These are phyloP conservation scores for Cladosporium sp. DNA, from an alignment of 2,329 filamentous ascomycete species.

Conservation along the genomic window DNA sequence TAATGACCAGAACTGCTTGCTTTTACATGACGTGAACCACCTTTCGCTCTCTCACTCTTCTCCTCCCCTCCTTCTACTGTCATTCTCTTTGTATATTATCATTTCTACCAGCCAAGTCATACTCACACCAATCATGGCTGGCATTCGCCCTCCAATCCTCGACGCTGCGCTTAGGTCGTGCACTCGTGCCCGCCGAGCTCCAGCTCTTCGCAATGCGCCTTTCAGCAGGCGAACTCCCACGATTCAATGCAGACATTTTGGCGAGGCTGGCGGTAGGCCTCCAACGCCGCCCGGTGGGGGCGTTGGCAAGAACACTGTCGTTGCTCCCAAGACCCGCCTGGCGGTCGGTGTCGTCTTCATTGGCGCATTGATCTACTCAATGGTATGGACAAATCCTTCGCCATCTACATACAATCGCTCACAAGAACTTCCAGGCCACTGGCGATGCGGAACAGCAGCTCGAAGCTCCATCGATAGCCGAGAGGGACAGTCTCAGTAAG, in stretches of 20 bases:
- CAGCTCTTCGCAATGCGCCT: constrained; percentile 13
- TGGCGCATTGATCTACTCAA: constrained; percentile 54
- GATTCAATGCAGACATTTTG: constrained; percentile 23
- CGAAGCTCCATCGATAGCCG: constrained; percentile 70
- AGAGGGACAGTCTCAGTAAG: constrained; percentile 78
- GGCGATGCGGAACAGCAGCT: constrained; percentile 36
- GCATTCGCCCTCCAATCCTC: constrained; percentile 7
- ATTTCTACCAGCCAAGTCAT: no score
- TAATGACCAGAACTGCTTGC: no score
- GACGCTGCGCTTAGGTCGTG: constrained; percentile 11
- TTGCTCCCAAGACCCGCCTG: constrained; percentile 40
- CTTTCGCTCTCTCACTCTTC: not conserved
- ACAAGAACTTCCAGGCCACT: constrained; percentile 28
- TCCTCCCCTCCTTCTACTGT: not conserved
- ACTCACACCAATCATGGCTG: constrained; percentile 5
- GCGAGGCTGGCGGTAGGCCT: constrained; percentile 19
- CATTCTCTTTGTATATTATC: not conserved
- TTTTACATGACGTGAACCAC: constrained; percentile 4
- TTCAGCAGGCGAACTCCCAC: constrained; percentile 18
- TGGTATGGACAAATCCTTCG: constrained; percentile 41
- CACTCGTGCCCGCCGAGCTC: constrained; percentile 10
- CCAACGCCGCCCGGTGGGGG: constrained; percentile 23
- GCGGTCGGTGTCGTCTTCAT: constrained; percentile 49
- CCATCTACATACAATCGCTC: not conserved
- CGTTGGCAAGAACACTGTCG: constrained; percentile 33